phyloP scores from a whole-genome alignment of 768 basidiomycete genomes.

The Lyophyllum semitale region DNA sequence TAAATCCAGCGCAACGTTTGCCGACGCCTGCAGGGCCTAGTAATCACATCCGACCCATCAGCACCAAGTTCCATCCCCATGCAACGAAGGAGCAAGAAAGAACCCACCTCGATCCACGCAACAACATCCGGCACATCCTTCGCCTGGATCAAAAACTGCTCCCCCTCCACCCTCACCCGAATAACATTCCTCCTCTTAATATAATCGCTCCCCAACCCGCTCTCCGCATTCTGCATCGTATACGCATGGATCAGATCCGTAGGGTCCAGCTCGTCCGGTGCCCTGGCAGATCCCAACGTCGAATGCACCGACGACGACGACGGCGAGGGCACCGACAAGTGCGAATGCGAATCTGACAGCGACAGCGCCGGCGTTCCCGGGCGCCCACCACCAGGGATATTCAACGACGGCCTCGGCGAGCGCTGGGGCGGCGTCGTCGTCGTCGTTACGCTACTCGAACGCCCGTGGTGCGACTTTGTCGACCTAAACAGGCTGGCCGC shows the following conservation, averaged over 20 bases:
- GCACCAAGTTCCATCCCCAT: constrained; percentile 6
- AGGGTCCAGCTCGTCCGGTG: constrained; percentile 34
- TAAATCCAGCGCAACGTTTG: constrained; percentile 89
- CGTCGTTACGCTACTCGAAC: constrained; percentile 43
- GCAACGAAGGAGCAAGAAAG: constrained; percentile 18
- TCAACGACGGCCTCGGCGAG: constrained; percentile 10
- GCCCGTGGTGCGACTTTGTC: constrained; percentile 31
- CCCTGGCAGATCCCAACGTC: not conserved
- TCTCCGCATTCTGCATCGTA: constrained; percentile 88
- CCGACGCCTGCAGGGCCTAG: constrained; percentile 89
- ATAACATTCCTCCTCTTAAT: constrained; percentile 92
- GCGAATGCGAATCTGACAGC: not conserved
- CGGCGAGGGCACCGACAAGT: constrained; percentile 3
- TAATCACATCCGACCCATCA: not conserved
- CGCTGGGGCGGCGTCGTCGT: constrained; percentile 13
- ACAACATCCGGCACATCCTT: constrained; percentile 83
- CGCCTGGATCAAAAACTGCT: constrained; percentile 95
- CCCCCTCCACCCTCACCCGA: constrained; percentile 86
- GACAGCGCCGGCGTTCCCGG: not conserved
- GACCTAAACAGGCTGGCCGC: constrained; percentile 48
- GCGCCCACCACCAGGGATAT: not conserved
- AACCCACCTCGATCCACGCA: constrained; percentile 88
- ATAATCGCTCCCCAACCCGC: constrained; percentile 95
- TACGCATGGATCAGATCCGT: constrained; percentile 69
- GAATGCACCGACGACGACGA: not conserved